Conservation (phyloP, 106 monocot species). For the Apostasia shenzhenica region DNA sequence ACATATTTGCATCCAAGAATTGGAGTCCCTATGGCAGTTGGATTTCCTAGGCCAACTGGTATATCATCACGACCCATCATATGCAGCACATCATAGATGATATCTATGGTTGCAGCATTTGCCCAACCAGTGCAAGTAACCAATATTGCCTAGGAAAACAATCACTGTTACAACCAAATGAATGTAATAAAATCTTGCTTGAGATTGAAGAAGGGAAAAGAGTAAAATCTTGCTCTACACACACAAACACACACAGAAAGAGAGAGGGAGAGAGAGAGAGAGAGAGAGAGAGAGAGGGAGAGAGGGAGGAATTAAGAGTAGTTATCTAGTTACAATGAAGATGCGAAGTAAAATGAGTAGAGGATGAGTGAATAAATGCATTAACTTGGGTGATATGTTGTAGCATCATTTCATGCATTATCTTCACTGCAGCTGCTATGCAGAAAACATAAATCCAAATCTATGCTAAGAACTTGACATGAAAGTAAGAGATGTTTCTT, state of each 20-base stretch:
- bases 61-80: slow-evolving; percentile 99
- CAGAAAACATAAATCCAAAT: too few species aligned
- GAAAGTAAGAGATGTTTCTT: too few species aligned
- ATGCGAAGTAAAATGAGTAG: too few species aligned
- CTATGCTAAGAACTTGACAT: too few species aligned
- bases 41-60: slow-evolving; percentile 69
- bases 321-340: neutral
- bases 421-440: too few species aligned
- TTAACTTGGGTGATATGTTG: too few species aligned
- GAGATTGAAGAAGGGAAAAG: neutral
- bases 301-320: too few species aligned
- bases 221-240: too few species aligned
- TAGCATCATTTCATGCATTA: too few species aligned
- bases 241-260: neutral
- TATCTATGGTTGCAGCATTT: slow-evolving; percentile 73
- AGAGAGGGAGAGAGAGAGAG: too few species aligned
- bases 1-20: slow-evolving; percentile 49
- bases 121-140: slow-evolving; percentile 93
- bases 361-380: too few species aligned
- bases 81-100: slow-evolving; percentile 82
- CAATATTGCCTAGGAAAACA: slow-evolving; percentile 50
- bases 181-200: neutral
- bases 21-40: slow-evolving; percentile 45
- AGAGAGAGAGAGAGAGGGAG: too few species aligned
- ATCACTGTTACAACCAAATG: neutral